A percentile compares a stretch with the other conserved stretches of the same genome.
Conservation (phyloP, 2,329 filamentous ascomycete genomes). For the Plectosphaerella sp. region DNA sequence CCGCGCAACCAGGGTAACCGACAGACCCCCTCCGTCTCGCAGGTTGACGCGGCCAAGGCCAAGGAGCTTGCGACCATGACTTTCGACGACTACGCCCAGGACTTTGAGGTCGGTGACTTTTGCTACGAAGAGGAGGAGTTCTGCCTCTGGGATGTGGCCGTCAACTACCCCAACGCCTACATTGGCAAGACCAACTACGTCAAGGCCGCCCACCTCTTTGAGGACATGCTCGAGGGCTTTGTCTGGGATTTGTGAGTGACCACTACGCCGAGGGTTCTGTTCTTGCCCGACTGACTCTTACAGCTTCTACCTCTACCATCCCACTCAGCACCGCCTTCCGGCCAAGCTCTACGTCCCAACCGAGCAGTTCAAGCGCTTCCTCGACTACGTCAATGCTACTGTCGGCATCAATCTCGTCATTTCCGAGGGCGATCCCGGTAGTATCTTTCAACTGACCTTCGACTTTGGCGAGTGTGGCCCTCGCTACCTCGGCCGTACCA, state of each 20-base stretch:
- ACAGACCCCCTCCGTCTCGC: not conserved
- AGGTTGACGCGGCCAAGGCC: not conserved
- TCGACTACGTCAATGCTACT: conserved; percentile 60
- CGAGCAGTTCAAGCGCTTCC: conserved; percentile 58
- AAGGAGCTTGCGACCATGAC: not conserved
- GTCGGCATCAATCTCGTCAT: conserved; percentile 52
- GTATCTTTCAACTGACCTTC: conserved; percentile 60
- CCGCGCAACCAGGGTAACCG: too few species aligned
- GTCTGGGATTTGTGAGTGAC: conserved; percentile 79
- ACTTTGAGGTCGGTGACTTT: too few species aligned
- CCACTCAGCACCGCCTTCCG: conserved; percentile 27
- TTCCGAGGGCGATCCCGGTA: conserved; percentile 43
- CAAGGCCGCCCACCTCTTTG: conserved; percentile 47
- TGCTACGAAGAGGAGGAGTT: conserved; percentile 22
- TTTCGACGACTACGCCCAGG: conserved; percentile 12
- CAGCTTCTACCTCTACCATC: conserved; percentile 65
- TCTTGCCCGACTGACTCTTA: conserved; percentile 5
- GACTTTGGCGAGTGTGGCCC: conserved; percentile 57
- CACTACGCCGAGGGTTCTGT: too few species aligned
- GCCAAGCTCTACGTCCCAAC: conserved; percentile 63
- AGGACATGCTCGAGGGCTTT: conserved; percentile 52
- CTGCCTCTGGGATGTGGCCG: conserved; percentile 48
- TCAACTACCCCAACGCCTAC: conserved; percentile 55
- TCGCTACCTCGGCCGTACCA: conserved; percentile 59
- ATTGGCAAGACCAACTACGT: conserved; percentile 48